These are phyloP conservation scores for Nigrospora oryzae DNA, from an alignment of 2,329 filamentous ascomycete genomes.

Conservation along the genomic window DNA sequence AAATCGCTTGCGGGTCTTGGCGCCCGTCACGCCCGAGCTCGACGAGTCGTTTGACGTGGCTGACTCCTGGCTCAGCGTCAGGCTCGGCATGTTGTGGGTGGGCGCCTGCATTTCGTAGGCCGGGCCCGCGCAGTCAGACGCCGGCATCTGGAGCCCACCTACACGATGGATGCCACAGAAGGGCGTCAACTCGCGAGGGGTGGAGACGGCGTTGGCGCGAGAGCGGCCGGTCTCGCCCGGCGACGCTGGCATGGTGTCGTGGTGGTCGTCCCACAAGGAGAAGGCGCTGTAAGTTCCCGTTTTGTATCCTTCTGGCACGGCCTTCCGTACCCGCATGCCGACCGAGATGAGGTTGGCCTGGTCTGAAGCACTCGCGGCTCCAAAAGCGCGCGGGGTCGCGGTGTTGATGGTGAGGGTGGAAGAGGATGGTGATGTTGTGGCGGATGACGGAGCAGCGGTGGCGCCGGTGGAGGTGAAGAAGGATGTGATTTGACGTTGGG, in stretches of 20 bases:
- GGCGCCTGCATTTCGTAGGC: slow-evolving; percentile 6
- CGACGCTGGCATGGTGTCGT: slow-evolving; percentile 12
- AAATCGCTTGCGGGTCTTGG: slow-evolving; percentile 36
- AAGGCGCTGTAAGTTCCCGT: slow-evolving; percentile 50
- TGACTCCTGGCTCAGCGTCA: slow-evolving; percentile 50
- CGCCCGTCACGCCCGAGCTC: slow-evolving; percentile 6
- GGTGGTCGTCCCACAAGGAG: slow-evolving; percentile 38
- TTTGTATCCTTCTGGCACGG: slow-evolving; percentile 90
- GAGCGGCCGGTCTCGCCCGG: slow-evolving; percentile 5
- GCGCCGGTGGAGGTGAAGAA: slow-evolving; percentile 38
- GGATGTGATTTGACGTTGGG: slow-evolving; percentile 55
- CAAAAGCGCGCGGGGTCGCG: background rate
- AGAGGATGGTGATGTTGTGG: slow-evolving; percentile 12
- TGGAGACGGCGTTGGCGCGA: slow-evolving; percentile 18
- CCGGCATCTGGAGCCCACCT: slow-evolving; percentile 43
- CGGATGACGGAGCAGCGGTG: slow-evolving; percentile 8
- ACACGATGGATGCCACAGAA: slow-evolving; percentile 76
- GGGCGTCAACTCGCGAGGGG: slow-evolving; percentile 58
- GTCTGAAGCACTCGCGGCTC: slow-evolving; percentile 33
- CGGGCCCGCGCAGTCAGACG: slow-evolving; percentile 1
- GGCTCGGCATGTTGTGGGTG: slow-evolving; percentile 28
- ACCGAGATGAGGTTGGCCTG: slow-evolving; percentile 83
- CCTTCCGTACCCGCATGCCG: slow-evolving; percentile 91
- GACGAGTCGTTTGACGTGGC: slow-evolving; percentile 24
- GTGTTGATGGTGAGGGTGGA: slow-evolving; percentile 24